Base-by-base conservation (phyloP, 2,329 filamentous ascomycete species). In the Phaeophleospora eucalypticola region DNA sequence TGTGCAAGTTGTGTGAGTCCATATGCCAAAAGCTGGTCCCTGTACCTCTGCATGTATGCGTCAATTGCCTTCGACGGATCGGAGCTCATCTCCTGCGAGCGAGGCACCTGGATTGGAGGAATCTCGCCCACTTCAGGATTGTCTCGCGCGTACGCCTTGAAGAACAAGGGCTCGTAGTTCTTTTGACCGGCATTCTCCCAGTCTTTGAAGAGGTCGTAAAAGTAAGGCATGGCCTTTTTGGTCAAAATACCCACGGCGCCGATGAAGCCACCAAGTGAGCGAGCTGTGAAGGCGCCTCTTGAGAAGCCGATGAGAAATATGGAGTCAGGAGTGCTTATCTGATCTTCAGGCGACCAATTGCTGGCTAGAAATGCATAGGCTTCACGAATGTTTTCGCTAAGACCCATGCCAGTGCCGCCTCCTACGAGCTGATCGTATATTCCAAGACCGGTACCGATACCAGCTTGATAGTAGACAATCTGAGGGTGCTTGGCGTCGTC, bases 301-400 rank as follows among this genome's bases (percentile, higher is more conserved):
- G 68, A 71, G 54, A 73, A 73, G 2, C 72, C 72, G 27, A 73
- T 63, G 2, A 74, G 53, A 57, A 68, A 74, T 35, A 74, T 71
- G 9, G 70, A 69, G 41, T 73, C 72, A 2, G 58, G 58, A 3
- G 55, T 45, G 42, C 59, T 58, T 18, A 61, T 49, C 15, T 53
- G 37, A 34, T 61, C 56, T 16, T 63, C 54, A 14, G 59, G 55
- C 6, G 60, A 51, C 56, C 82, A 83, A 64, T 83, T 84, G 56
- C 77, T 74, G 45, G 78, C 81, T 2, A 83, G 67, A 58, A 82
- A 84, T 3, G 75, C 71, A 58, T 84, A 84, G 1, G 79, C 77
- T 60, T 83, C 80, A 10, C 79, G 75, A 43, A 84, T 74, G 46
- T 84, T 66, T 49, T 66, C 66, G 9, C 57, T 57, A 4, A 71